Percentiles rank a stretch among this genome's conserved stretches.
phyloP scores from a whole-genome alignment of 1,284 basidiomycete species.

The Trichosporon asahii region DNA sequence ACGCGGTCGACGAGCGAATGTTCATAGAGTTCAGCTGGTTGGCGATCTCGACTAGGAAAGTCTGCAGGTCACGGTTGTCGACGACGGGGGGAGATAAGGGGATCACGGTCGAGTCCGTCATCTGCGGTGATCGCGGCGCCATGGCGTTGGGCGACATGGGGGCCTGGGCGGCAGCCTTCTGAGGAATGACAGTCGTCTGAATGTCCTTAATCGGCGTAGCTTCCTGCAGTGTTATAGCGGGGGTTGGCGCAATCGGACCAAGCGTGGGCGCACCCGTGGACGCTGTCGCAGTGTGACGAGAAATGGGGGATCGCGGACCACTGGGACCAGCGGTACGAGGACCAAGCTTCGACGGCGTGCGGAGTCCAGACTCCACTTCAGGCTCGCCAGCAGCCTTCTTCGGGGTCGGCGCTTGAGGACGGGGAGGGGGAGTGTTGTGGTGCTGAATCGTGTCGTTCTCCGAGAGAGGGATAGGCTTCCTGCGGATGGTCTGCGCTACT shows the following conservation, averaged over 20 bases:
- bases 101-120: slow-evolving; percentile 13
- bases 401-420: slow-evolving; percentile 49
- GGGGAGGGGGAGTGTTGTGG: slow-evolving; percentile 29
- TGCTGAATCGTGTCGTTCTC: slow-evolving; percentile 45
- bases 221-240: slow-evolving; percentile 52
- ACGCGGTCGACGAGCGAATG: slow-evolving; percentile 52
- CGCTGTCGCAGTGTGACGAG: slow-evolving; percentile 14
- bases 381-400: slow-evolving; percentile 46
- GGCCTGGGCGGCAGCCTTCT: neutral
- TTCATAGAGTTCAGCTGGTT: slow-evolving; percentile 58
- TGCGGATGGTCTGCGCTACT: slow-evolving; percentile 18
- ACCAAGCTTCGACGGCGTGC: slow-evolving; percentile 29
- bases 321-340: slow-evolving; percentile 30
- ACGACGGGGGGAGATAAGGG: slow-evolving; percentile 52
- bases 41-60: slow-evolving; percentile 60
- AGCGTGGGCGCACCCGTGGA: slow-evolving; percentile 15
- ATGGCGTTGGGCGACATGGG: slow-evolving; percentile 1
- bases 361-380: slow-evolving; percentile 26
- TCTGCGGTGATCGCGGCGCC: slow-evolving; percentile 3
- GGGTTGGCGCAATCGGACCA: slow-evolving; percentile 29
- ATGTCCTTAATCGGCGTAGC: slow-evolving; percentile 52
- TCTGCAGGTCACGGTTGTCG: slow-evolving; percentile 56
- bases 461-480: slow-evolving; percentile 35
- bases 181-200: neutral
- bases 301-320: slow-evolving; percentile 40